Conservation (phyloP, 2,329 filamentous ascomycete genomes). For the Pseudogymnoascus sp. region DNA sequence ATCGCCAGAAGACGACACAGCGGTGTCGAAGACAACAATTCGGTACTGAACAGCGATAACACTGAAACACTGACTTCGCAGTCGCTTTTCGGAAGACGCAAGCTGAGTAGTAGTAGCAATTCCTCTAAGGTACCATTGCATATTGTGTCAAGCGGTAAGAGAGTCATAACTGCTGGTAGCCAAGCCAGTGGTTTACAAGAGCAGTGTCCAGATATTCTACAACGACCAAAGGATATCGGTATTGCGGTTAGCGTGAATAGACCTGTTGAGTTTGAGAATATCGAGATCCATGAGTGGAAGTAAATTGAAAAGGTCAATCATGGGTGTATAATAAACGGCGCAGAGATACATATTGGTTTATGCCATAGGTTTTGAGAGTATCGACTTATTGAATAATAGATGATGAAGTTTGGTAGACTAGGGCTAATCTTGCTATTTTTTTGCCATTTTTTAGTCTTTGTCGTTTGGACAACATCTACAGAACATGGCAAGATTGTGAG, state of each 20-base stretch:
- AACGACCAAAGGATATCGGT: background rate
- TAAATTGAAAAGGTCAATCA: background rate
- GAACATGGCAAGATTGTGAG: too few species aligned
- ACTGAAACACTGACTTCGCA: background rate
- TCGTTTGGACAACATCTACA: too few species aligned
- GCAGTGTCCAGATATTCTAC: background rate
- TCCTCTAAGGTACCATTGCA: background rate
- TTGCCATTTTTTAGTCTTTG: too few species aligned
- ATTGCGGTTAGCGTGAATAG: background rate
- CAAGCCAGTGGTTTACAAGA: background rate
- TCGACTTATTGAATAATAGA: too few species aligned
- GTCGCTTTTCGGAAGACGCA: background rate
- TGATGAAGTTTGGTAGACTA: too few species aligned
- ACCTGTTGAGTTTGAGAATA: background rate
- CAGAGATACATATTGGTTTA: background rate
- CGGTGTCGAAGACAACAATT: background rate
- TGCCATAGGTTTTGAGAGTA: background rate
- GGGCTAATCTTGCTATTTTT: too few species aligned
- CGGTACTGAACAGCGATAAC: background rate
- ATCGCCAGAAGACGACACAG: background rate
- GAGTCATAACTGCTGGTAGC: background rate
- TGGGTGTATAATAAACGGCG: background rate
- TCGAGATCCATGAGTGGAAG: background rate
- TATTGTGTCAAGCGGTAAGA: background rate
- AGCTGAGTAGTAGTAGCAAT: background rate